Evolutionary conservation across 306 rosid species (phyloP).

Genomic region (Rosa lucieae): DNA sequence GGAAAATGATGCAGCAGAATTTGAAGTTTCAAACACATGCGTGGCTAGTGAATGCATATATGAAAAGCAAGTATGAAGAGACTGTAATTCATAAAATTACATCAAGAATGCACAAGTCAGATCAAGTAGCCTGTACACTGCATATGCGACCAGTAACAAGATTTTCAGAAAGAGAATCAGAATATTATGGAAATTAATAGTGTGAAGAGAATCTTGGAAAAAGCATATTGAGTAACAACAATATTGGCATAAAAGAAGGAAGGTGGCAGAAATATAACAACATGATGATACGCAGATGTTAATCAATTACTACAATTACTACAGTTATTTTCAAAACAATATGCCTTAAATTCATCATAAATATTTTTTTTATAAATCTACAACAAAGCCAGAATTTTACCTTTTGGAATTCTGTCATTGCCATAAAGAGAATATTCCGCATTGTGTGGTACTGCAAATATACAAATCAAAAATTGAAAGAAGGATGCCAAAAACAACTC

Average conservation of each 20-base stretch:
- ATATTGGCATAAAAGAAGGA: background rate
- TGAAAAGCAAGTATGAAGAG: background rate
- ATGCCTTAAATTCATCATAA: background rate
- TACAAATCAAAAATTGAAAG: background rate
- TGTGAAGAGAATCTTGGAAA: background rate
- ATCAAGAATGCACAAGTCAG: background rate
- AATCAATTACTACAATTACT: background rate
- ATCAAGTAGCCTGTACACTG: background rate
- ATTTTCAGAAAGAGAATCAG: background rate
- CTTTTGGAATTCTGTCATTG: slow-evolving; percentile 71
- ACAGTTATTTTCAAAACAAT: slow-evolving; percentile 2
- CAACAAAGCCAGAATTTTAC: slow-evolving; percentile 39
- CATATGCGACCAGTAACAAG: background rate
- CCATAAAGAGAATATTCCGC: slow-evolving; percentile 77
- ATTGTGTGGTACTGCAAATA: slow-evolving; percentile 76
- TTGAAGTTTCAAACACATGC: background rate
- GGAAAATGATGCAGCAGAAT: background rate
- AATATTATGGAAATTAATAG: background rate
- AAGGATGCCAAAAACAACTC: background rate
- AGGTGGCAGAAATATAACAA: background rate
- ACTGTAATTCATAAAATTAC: background rate
- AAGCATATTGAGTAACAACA: background rate
- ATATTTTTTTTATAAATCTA: background rate
- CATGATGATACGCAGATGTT: background rate
- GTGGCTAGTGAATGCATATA: background rate